A percentile compares a stretch with the other conserved stretches of the same genome.
Conservation (phyloP, 2,329 filamentous ascomycete species). For the Scopulariopsis brevicaulis region DNA sequence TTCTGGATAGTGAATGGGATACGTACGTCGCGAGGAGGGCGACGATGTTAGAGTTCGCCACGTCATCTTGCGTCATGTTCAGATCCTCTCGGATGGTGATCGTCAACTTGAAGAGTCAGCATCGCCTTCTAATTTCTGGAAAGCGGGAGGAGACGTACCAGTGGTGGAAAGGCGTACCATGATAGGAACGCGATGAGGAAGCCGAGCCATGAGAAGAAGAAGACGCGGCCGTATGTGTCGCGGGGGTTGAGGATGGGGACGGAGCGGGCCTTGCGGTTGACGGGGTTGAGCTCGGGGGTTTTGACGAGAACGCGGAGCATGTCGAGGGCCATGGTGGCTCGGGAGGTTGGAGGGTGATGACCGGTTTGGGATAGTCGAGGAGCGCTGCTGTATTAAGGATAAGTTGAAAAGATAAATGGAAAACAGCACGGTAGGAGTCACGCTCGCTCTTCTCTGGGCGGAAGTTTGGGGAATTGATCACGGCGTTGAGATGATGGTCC, state of each 20-base stretch:
- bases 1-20: background rate
- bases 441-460: background rate
- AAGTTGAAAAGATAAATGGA: too few relatives aligned
- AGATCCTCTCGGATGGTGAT: slow-evolving; percentile 44
- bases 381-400: too few relatives aligned
- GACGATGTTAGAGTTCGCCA: slow-evolving; percentile 86
- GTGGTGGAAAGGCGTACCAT: slow-evolving; percentile 84
- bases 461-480: too few relatives aligned
- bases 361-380: too few relatives aligned
- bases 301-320: slow-evolving; percentile 19
- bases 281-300: slow-evolving; percentile 63
- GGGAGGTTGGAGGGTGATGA: background rate
- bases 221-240: slow-evolving; percentile 73
- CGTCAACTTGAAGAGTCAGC: slow-evolving; percentile 1
- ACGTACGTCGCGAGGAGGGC: slow-evolving; percentile 43
- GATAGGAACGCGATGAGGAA: slow-evolving; percentile 85
- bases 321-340: background rate
- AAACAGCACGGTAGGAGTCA: too few relatives aligned
- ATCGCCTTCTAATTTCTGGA: background rate
- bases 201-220: slow-evolving; percentile 81
- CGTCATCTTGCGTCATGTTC: slow-evolving; percentile 54
- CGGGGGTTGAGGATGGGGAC: slow-evolving; percentile 70
- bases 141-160: slow-evolving; percentile 37
- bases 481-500: background rate
- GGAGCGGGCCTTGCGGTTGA: slow-evolving; percentile 72